These are phyloP conservation scores for Saprolegnia diclina DNA, from an alignment of 352 stramenopile species.

Conservation along the genomic window DNA sequence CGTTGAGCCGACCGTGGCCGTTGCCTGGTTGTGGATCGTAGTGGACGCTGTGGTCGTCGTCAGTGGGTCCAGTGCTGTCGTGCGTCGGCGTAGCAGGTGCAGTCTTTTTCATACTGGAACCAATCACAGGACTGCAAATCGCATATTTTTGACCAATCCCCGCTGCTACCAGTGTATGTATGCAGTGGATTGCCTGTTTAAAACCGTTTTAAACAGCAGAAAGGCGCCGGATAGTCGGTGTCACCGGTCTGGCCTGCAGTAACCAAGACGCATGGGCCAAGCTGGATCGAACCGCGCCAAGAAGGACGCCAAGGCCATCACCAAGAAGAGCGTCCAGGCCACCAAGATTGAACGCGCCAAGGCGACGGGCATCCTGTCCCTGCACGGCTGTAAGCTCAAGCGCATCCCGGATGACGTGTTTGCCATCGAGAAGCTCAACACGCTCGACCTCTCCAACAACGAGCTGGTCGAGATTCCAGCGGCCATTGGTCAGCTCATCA, in stretches of 20 bases:
- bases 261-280: constrained; percentile 13
- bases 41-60: too few species aligned
- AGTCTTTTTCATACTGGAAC: too few species aligned
- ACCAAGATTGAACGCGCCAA: constrained; percentile 66
- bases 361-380: constrained; percentile 58
- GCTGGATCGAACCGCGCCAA: constrained; percentile 16
- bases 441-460: constrained; percentile 69
- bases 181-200: too few species aligned
- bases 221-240: too few species aligned
- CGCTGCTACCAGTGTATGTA: too few species aligned
- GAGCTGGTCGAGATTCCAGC: constrained; percentile 46
- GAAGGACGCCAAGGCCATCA: constrained; percentile 60
- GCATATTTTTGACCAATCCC: too few species aligned
- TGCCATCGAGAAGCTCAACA: constrained; percentile 46
- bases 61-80: too few species aligned
- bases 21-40: too few species aligned
- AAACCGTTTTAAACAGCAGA: too few species aligned
- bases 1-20: too few species aligned
- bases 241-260: not conserved
- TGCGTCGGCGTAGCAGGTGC: too few species aligned
- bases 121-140: too few species aligned
- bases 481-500: constrained; percentile 37
- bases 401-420: constrained; percentile 55
- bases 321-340: constrained; percentile 59
- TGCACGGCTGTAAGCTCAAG: constrained; percentile 71